Base-by-base conservation (phyloP, 2,329 filamentous ascomycete genomes). In the Cercospora beticola region DNA sequence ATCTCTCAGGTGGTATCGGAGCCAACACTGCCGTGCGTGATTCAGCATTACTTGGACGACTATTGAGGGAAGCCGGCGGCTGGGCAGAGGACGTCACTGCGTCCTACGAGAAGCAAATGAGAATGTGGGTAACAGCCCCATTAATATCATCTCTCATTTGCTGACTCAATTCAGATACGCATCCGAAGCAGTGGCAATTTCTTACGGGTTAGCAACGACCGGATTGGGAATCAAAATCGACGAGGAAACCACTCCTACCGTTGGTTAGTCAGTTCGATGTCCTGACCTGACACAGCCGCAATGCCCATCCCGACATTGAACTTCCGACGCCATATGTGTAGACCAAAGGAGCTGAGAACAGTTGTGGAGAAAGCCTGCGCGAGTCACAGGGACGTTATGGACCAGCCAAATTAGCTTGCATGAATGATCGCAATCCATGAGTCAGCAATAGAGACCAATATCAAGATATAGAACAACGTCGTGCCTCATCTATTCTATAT, bases 21-120 rank as follows among this genome's bases (percentile, higher is more conserved):
- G 86, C 86, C 0, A 88, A 87, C 69, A 88, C 86, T 1, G 86
- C 86, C 5, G 79, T 88, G 0, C 76, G 80, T 52, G 86, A 88
- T 72, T 84, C 86, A 9, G 86, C 85, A 0, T 66, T 88, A 66
- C 79, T 88, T 2, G 86, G 86, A 0, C 80, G 79, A 69, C 70
- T 89, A 66, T 58, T 89, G 33, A 73, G 74, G 1, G 85, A 88
- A 72, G 82, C 84, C 2, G 85, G 85, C 1, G 87, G 87, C 0
- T 86, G 72, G 67, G 68, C 66, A 30, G 76, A 78, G 4, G 79
- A 78, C 3, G 65, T 81, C 9, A 84, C 82, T 0, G 76, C 74
- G 8, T 73, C 67, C 4, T 82, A 82, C 69, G 80, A 82, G 72
- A 75, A 75, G 66, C 73, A 78, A 64, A 82, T 82, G 80, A 76